These are phyloP conservation scores for Escovopsis sp. DNA, from an alignment of 2,329 filamentous ascomycete genomes.

Conservation along the genomic window DNA sequence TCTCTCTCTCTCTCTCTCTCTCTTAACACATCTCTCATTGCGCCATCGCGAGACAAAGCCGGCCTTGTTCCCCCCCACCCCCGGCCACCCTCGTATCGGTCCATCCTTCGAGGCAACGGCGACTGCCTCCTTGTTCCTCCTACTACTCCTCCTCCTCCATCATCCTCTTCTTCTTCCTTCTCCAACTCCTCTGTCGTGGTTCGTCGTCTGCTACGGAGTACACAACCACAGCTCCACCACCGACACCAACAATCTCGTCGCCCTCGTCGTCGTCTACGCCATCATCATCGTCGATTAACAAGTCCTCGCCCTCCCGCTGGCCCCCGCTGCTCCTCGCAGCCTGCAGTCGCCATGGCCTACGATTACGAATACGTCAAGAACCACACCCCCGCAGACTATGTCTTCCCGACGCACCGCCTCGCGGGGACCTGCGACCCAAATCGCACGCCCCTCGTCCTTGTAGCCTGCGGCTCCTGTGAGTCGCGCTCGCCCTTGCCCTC, in stretches of 20 bases:
- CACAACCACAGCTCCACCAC: too few species aligned
- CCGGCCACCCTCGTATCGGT: too few species aligned
- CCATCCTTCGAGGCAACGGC: too few species aligned
- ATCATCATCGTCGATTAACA: not conserved
- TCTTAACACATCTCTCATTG: too few species aligned
- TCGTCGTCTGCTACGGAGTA: too few species aligned
- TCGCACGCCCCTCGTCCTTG: slow-evolving; percentile 49
- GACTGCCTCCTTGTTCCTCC: too few species aligned
- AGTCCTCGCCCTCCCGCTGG: not conserved
- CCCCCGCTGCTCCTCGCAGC: not conserved
- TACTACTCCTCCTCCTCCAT: too few species aligned
- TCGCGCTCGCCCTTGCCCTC: slow-evolving; percentile 2
- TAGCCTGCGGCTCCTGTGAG: slow-evolving; percentile 49
- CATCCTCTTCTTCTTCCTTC: too few species aligned
- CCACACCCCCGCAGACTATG: slow-evolving; percentile 29
- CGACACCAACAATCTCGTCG: not conserved
- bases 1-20: too few species aligned
- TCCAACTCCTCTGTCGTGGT: too few species aligned
- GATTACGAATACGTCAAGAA: slow-evolving; percentile 20
- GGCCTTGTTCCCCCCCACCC: too few species aligned
- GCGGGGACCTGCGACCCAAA: slow-evolving; percentile 32
- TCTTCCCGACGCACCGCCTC: slow-evolving; percentile 46
- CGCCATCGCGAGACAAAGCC: too few species aligned
- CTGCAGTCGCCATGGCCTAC: slow-evolving; percentile 11
- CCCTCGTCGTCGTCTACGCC: not conserved